Percentiles rank a stretch among this genome's conserved stretches.
Conservation (phyloP, 169 alveolate genomes). For the Plasmodium reichenowi region DNA sequence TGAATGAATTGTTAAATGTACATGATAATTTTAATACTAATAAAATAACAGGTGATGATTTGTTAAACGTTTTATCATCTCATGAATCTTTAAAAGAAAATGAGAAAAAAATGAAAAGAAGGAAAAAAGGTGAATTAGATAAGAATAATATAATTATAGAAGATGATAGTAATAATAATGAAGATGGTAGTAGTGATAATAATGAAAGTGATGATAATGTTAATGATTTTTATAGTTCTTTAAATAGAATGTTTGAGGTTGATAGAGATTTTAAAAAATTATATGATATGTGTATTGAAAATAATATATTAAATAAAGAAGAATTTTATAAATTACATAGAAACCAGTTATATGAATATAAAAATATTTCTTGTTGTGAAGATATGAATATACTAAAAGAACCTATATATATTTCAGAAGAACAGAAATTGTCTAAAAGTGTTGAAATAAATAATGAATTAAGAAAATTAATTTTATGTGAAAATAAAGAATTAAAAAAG, state of each 20-base stretch:
- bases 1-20: neutral
- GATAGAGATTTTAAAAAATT: constrained; percentile 31
- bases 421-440: constrained; percentile 39
- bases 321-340: constrained; percentile 64
- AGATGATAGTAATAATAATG: neutral
- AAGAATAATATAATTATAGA: neutral
- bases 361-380: constrained; percentile 6
- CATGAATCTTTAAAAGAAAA: too few relatives aligned
- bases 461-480: constrained; percentile 43
- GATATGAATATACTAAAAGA: constrained; percentile 44
- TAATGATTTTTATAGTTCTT: constrained; percentile 10
- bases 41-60: too few relatives aligned
- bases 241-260: constrained; percentile 25
- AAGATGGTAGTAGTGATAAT: neutral
- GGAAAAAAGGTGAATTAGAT: neutral
- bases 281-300: constrained; percentile 59
- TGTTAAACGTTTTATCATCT: too few relatives aligned
- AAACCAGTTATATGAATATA: constrained; percentile 38
- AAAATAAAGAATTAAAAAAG: constrained; percentile 61
- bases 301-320: constrained; percentile 41
- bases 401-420: constrained; percentile 61
- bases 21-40: neutral
- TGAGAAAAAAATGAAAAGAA: neutral
- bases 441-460: constrained; percentile 66
- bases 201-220: neutral